These are phyloP conservation scores for Tulasnella sp. DNA, from an alignment of 768 basidiomycete species.

Conservation along the genomic window DNA sequence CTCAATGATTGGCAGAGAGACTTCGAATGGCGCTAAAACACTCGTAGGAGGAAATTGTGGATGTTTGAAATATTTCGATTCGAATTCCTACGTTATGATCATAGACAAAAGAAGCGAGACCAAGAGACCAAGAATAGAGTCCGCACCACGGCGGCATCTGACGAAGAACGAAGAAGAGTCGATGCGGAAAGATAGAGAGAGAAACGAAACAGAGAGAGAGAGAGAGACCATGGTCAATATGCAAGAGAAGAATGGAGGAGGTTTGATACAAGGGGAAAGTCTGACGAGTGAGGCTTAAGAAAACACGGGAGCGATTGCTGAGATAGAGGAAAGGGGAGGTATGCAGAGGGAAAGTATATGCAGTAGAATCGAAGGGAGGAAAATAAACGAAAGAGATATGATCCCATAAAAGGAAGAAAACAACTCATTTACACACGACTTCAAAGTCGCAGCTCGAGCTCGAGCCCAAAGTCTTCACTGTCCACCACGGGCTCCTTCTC, in stretches of 20 bases:
- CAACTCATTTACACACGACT: no score
- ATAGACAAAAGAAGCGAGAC: background rate
- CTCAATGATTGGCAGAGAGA: no score
- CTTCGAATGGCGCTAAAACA: background rate
- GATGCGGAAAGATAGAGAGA: no score
- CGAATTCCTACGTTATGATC: background rate
- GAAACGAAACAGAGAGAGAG: no score
- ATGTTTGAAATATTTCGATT: background rate
- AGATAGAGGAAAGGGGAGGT: background rate
- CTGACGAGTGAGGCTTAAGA: no score
- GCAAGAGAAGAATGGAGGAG: no score
- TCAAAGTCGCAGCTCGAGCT: background rate
- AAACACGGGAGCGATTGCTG: background rate
- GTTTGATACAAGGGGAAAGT: no score
- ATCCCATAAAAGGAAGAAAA: no score
- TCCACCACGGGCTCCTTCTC: constrained; percentile 2
- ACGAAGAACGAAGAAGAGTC: no score
- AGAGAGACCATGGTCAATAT: no score
- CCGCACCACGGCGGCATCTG: background rate
- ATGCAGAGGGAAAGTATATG: background rate
- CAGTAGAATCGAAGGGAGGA: background rate
- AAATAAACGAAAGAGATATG: background rate
- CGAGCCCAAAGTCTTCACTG: background rate
- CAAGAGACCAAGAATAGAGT: background rate
- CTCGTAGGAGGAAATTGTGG: background rate